Base-by-base conservation (phyloP, 805 yeast species). In the Spathaspora passalidarum region DNA sequence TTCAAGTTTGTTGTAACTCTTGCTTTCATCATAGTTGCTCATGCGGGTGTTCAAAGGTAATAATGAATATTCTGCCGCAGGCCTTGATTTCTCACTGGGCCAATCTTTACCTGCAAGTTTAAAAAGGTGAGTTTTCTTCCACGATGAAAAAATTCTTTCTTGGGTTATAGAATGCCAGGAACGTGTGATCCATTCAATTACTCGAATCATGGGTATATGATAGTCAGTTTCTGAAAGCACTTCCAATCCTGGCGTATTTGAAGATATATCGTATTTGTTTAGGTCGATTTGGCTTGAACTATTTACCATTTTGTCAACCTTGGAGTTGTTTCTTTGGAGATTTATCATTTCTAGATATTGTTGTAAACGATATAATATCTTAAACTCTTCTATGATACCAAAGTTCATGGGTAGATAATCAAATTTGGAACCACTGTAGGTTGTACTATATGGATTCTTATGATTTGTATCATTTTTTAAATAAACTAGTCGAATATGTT, bases 371-470 rank as follows among this genome's bases (percentile, higher is more conserved):
- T 77, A 82, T 40, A 78, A 63, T 11, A 80, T 69, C 54, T 80
- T 80, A 56, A 82, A 79, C 53, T 82, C 87, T 47, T 79, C 80
- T 35, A 78, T 69, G 3, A 82, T 78, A 2, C 88, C 88, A 74
- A 82, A 80, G 48, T 73, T 78, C 70, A 81, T 80, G 6, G 87
- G 87, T 26, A 80, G 59, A 54, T 78, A 80, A 52, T 74, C 75
- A 43, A 81, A 65, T 49, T 74, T 78, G 5, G 75, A 66, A 34
- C 81, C 82, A 29, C 75, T 62, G 45, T 54, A 61, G 9, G 58
- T 49, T 5, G 69, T 60, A 38, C 56, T 59, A 52, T 59, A 66
- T 0, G 72, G 69, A 38, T 65, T 68, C 42, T 63, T 68, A 46
- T 68, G 71, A 41, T 62, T 66, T 21, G 66, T 56, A 26, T 68